Conservation (phyloP, 106 monocot genomes). For the Allium sativum region DNA sequence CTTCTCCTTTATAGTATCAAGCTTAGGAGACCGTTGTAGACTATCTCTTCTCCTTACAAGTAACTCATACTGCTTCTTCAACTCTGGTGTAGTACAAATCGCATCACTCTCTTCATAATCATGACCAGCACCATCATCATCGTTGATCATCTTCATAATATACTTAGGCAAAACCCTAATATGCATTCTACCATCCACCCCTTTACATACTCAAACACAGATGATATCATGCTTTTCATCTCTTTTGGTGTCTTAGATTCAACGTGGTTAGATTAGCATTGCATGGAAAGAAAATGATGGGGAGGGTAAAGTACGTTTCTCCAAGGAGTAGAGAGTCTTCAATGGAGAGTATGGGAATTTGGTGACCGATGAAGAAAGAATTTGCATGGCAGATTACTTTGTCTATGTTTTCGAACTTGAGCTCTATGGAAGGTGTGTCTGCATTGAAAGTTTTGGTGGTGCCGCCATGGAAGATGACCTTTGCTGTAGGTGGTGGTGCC, state of each 20-base stretch:
- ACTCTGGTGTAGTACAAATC: constrained; percentile 69
- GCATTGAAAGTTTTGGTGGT: constrained; percentile 11
- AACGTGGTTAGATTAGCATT: constrained; percentile 7
- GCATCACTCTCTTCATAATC: not conserved
- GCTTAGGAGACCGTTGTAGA: constrained; percentile 52
- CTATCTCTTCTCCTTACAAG: constrained; percentile 41
- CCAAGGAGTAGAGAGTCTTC: constrained; percentile 42
- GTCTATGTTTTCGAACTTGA: constrained; percentile 39
- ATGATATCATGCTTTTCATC: not conserved
- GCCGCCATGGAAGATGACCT: constrained; percentile 57
- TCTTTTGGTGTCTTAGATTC: constrained; percentile 3
- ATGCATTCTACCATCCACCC: constrained; percentile 19
- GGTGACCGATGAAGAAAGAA: constrained; percentile 70
- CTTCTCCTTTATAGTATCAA: constrained; percentile 62
- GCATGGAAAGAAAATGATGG: constrained; percentile 31
- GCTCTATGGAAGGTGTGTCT: constrained; percentile 21
- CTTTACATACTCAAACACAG: constrained; percentile 49
- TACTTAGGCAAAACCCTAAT: constrained; percentile 56
- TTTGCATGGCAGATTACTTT: constrained; percentile 50
- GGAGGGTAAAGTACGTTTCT: constrained; percentile 63
- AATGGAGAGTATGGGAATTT: constrained; percentile 30
- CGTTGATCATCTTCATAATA: constrained; percentile 15
- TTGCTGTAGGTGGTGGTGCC: not conserved
- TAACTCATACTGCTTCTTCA: constrained; percentile 68
- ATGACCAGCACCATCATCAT: not conserved